Evolutionary conservation across 2,329 filamentous ascomycete genomes (phyloP), one percentile per base, ranked within the genome.

Genomic region (Colletotrichum sp.): DNA sequence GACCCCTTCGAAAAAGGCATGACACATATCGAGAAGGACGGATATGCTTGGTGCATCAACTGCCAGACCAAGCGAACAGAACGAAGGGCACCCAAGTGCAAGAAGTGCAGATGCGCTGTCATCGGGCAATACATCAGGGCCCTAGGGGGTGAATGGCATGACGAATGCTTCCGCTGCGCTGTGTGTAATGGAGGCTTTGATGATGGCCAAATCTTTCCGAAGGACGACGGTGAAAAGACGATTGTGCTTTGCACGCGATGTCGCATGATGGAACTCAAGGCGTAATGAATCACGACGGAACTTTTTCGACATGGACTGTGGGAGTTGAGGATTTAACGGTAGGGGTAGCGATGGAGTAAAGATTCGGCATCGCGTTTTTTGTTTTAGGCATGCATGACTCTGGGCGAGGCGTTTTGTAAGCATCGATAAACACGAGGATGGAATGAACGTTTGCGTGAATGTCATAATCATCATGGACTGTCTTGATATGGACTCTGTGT

Each of bases 31-130:
- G 97, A 99, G 84, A 98, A 98, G 86, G 96, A 99, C 79, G 96
- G 96, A 12, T 99, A 98, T 84, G 97, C 97, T 7, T 99, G 97
- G 96, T 99, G 97, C 85, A 92, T 99, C 63, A 91, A 91, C 27
- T 99, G 97, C 83, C 96, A 99, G 87, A 98, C 96, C 16, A 95
- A 96, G 82, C 92, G 97, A 39, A 98, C 96, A 15, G 95, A 98
- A 84, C 91, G 96, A 30, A 95, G 95, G 69, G 95, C 94, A 15
- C 94, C 95, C 62, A 98, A 98, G 85, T 99, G 97, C 85, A 91
- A 92, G 80, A 95, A 93, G 81, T 99, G 97, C 86, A 92, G 92
- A 80, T 92, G 91, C 81, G 94, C 96, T 11, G 96, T 99, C 70
- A 93, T 97, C 68, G 96, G 98, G 66, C 92, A 96, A 82, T 98